Conservation (phyloP, 2,329 filamentous ascomycete genomes). For the Stylonectria norvegica region DNA sequence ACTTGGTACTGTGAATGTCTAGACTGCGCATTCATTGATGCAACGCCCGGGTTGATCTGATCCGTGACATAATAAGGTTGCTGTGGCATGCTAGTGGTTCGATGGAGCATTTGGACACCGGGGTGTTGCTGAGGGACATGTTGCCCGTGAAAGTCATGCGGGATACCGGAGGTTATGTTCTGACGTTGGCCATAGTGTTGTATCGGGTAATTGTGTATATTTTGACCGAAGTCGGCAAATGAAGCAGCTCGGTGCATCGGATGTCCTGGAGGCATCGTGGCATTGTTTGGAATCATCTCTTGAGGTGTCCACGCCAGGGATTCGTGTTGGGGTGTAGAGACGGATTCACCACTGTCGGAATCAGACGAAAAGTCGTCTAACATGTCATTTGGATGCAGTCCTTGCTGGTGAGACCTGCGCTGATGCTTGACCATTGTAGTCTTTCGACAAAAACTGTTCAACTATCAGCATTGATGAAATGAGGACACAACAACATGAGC, state of each 20-base stretch:
- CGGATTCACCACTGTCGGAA: constrained; percentile 56
- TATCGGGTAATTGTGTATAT: constrained; percentile 36
- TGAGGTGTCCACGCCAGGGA: constrained; percentile 51
- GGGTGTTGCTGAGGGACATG: constrained; percentile 44
- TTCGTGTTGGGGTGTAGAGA: constrained; percentile 54
- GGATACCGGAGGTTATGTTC: constrained; percentile 40
- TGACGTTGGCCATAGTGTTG: constrained; percentile 45
- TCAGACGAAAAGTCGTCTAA: constrained; percentile 54
- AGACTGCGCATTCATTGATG: constrained; percentile 55
- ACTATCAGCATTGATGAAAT: constrained; percentile 16
- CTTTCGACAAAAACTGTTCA: constrained; percentile 63
- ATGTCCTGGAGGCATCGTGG: constrained; percentile 32
- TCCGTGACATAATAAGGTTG: constrained; percentile 57
- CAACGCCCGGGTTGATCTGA: constrained; percentile 58
- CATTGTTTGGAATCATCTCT: constrained; percentile 38
- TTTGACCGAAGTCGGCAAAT: constrained; percentile 53
- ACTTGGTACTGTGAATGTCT: constrained; percentile 45
- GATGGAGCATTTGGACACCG: constrained; percentile 47
- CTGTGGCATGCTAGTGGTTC: constrained; percentile 45
- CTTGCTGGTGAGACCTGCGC: constrained; percentile 57
- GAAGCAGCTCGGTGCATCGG: constrained; percentile 51
- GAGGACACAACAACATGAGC: constrained; percentile 5
- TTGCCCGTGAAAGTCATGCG: constrained; percentile 43
- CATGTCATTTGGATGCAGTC: constrained; percentile 52
- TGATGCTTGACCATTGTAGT: constrained; percentile 70